Percentiles rank a stretch among this genome's conserved stretches.
Evolutionary conservation across 192 early-diverging fungal species (phyloP).

Genomic region (Spizellomyces sp.): DNA sequence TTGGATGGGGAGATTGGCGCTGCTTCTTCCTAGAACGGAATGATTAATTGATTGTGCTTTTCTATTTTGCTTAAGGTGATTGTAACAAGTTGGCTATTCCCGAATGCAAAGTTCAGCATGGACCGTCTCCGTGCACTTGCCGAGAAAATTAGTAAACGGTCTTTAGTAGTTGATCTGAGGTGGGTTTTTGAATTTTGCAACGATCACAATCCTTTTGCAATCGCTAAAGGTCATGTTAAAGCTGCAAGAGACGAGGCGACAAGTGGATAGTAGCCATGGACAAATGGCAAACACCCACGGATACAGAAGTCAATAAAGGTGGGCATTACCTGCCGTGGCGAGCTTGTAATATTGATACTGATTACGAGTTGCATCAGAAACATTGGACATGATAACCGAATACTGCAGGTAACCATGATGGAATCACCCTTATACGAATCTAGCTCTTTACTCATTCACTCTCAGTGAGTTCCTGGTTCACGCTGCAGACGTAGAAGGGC

Average conservation of each 20-base stretch:
- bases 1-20: too few species aligned
- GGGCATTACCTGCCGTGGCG: neutral
- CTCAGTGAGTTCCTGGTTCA: slow-evolving; percentile 91
- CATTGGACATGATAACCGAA: slow-evolving; percentile 56
- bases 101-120: slow-evolving; percentile 67
- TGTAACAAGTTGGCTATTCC: slow-evolving; percentile 95
- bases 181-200: slow-evolving; percentile 21
- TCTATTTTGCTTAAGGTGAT: slow-evolving; percentile 64
- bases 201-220: neutral
- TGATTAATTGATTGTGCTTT: neutral
- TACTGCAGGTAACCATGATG: slow-evolving; percentile 47
- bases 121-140: slow-evolving; percentile 61
- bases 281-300: slow-evolving; percentile 96
- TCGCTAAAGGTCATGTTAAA: slow-evolving; percentile 22
- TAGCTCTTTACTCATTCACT: slow-evolving; percentile 4
- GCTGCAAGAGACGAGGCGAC: slow-evolving; percentile 69
- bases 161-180: slow-evolving; percentile 81
- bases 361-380: slow-evolving; percentile 10
- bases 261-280: slow-evolving; percentile 97
- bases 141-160: slow-evolving; percentile 65
- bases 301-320: slow-evolving; percentile 71
- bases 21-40: neutral
- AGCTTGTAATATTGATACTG: slow-evolving; percentile 7
- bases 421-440: neutral
- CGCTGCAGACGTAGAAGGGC: slow-evolving; percentile 96